These are phyloP conservation scores for Erythrobasidium hasegawianum DNA, from an alignment of 1,284 basidiomycete genomes.

Conservation along the genomic window DNA sequence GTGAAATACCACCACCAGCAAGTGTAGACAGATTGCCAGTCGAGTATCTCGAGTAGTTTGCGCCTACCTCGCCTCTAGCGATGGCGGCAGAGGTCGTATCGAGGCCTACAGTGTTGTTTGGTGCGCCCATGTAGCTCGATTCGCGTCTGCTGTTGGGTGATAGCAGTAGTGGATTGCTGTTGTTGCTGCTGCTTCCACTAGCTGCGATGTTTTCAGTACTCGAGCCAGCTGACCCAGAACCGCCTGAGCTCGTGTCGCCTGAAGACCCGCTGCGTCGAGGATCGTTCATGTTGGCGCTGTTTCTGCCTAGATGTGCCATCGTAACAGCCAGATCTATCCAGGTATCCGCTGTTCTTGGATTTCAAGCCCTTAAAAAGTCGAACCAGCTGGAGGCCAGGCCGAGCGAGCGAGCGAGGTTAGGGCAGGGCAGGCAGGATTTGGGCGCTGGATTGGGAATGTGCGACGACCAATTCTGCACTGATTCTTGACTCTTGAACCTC, in stretches of 20 bases:
- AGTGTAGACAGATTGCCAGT: slow-evolving; percentile 26
- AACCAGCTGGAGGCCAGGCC: too few relatives aligned
- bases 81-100: slow-evolving; percentile 34
- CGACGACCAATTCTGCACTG: too few relatives aligned
- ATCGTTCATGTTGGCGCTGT: too few relatives aligned
- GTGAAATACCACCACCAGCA: slow-evolving; percentile 1
- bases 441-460: too few relatives aligned
- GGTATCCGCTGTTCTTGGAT: too few relatives aligned
- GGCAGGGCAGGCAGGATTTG: too few relatives aligned
- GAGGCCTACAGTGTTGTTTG: slow-evolving; percentile 31
- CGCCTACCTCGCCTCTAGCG: slow-evolving; percentile 31
- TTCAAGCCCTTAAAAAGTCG: too few relatives aligned
- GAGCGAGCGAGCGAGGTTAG: too few relatives aligned
- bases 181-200: not conserved
- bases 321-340: too few relatives aligned
- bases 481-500: too few relatives aligned
- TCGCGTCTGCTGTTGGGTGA: slow-evolving; percentile 13
- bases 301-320: too few relatives aligned
- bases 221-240: not conserved
- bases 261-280: too few relatives aligned
- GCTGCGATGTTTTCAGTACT: not conserved
- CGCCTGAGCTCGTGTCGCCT: not conserved
- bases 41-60: slow-evolving; percentile 32
- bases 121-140: slow-evolving; percentile 23
- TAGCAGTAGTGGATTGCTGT: slow-evolving; percentile 7